Evolutionary conservation across 2,329 filamentous ascomycete species (phyloP).

Genomic region (Chaetomiaceae sp.): DNA sequence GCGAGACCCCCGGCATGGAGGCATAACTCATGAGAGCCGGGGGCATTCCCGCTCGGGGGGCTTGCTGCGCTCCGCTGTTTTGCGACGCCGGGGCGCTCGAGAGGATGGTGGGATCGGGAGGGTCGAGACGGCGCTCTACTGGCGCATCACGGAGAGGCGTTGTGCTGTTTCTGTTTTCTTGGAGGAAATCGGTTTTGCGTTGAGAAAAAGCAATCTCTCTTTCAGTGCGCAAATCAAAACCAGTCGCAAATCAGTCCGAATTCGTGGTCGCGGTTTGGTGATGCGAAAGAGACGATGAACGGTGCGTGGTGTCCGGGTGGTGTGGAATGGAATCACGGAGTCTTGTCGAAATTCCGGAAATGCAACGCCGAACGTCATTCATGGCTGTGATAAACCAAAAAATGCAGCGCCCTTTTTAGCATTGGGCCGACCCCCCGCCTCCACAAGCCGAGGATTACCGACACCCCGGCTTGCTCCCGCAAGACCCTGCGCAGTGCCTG

Average conservation of each 20-base stretch:
- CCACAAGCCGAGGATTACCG: slow-evolving; percentile 31
- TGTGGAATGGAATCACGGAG: too few relatives aligned
- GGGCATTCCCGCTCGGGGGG: slow-evolving; percentile 45
- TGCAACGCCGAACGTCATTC: slow-evolving; percentile 24
- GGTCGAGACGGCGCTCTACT: slow-evolving; percentile 8
- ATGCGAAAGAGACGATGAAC: background rate
- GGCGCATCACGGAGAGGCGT: slow-evolving; percentile 7
- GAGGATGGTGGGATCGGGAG: background rate
- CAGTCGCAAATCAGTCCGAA: background rate
- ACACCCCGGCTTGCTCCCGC: slow-evolving; percentile 14
- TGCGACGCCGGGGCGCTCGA: slow-evolving; percentile 8
- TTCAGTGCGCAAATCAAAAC: too few relatives aligned
- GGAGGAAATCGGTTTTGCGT: too few relatives aligned
- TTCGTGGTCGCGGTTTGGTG: background rate
- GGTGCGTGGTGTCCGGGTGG: background rate
- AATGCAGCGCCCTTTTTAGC: slow-evolving; percentile 15
- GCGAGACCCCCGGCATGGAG: slow-evolving; percentile 50
- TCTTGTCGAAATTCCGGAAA: slow-evolving; percentile 18
- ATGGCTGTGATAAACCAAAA: background rate
- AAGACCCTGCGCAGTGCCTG: slow-evolving; percentile 1
- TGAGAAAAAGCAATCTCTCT: too few relatives aligned
- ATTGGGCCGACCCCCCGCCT: slow-evolving; percentile 13
- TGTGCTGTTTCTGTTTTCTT: too few relatives aligned
- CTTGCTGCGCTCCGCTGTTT: slow-evolving; percentile 15
- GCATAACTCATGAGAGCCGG: slow-evolving; percentile 53